These are phyloP conservation scores for Ganoderma lingzhi DNA, from an alignment of 1,284 basidiomycete genomes.

Conservation along the genomic window DNA sequence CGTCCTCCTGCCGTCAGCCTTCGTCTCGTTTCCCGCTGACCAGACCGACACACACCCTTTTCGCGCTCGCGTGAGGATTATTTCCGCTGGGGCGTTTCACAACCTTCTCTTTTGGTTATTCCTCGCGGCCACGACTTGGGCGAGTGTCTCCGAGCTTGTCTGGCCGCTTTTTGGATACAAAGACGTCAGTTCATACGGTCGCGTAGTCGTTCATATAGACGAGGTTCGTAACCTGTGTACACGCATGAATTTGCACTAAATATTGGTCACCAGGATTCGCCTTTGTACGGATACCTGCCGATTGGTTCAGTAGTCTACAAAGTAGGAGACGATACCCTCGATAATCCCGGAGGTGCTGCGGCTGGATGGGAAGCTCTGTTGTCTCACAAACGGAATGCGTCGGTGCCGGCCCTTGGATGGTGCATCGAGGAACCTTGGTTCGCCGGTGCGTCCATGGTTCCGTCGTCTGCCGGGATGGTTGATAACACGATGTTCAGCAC, in stretches of 20 bases:
- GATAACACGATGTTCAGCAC: slow-evolving; percentile 25
- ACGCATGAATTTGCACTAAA: slow-evolving; percentile 21
- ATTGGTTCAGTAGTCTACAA: slow-evolving; percentile 61
- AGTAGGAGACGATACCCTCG: slow-evolving; percentile 63
- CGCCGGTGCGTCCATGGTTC: slow-evolving; percentile 35
- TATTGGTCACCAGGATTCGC: slow-evolving; percentile 55
- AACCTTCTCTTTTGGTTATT: slow-evolving; percentile 49
- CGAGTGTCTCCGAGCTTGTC: slow-evolving; percentile 26
- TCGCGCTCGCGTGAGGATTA: slow-evolving; percentile 58
- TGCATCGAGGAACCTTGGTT: slow-evolving; percentile 55
- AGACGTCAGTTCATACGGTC: slow-evolving; percentile 57
- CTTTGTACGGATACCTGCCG: slow-evolving; percentile 58
- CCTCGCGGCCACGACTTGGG: slow-evolving; percentile 28
- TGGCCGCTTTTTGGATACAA: slow-evolving; percentile 55
- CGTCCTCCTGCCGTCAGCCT: slow-evolving; percentile 72
- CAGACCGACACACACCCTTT: slow-evolving; percentile 51
- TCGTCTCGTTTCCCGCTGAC: slow-evolving; percentile 62
- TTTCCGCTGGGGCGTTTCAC: slow-evolving; percentile 75
- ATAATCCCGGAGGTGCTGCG: slow-evolving; percentile 26
- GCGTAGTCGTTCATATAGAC: slow-evolving; percentile 59
- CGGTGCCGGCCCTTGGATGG: slow-evolving; percentile 57
- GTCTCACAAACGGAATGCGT: background rate
- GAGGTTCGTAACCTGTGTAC: slow-evolving; percentile 44
- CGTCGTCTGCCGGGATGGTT: background rate
- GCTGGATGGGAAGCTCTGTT: slow-evolving; percentile 61